Conservation (phyloP, 768 basidiomycete species). For the Russula compacta region DNA sequence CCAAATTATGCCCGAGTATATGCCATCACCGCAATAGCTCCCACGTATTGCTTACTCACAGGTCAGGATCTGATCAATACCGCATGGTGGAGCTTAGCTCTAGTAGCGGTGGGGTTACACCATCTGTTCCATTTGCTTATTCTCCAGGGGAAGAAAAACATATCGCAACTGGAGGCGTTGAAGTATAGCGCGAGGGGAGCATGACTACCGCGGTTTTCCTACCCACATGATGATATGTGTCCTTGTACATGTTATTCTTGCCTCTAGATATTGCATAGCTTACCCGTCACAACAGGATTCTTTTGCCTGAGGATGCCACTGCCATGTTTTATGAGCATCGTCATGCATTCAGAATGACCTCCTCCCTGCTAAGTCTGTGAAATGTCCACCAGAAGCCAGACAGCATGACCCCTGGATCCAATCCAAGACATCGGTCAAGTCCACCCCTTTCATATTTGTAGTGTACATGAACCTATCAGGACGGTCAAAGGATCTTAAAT, state of each 20-base stretch:
- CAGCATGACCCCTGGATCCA: too few relatives aligned
- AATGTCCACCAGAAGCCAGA: too few relatives aligned
- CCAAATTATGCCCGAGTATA: conserved; percentile 9
- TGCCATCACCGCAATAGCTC: conserved; percentile 39
- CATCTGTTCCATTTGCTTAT: conserved; percentile 31
- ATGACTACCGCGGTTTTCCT: conserved; percentile 18
- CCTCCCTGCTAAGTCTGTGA: background rate
- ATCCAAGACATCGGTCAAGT: too few relatives aligned
- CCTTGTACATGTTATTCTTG: background rate
- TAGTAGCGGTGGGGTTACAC: conserved; percentile 2
- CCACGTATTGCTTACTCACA: conserved; percentile 29
- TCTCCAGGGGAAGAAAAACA: conserved; percentile 35
- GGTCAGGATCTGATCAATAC: conserved; percentile 9
- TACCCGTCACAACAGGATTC: background rate
- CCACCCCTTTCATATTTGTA: too few relatives aligned
- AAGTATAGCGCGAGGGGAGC: conserved; percentile 50
- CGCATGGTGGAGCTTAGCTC: conserved; percentile 16
- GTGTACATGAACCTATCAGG: too few relatives aligned
- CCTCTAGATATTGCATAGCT: background rate
- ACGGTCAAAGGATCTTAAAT: too few relatives aligned
- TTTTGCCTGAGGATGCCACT: background rate
- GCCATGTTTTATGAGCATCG: background rate
- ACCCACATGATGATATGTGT: background rate
- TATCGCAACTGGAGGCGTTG: conserved; percentile 43
- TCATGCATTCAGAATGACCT: background rate